phyloP scores from a whole-genome alignment of 371 early-diverging fungal genomes.

The Capniomyces stellatus region DNA sequence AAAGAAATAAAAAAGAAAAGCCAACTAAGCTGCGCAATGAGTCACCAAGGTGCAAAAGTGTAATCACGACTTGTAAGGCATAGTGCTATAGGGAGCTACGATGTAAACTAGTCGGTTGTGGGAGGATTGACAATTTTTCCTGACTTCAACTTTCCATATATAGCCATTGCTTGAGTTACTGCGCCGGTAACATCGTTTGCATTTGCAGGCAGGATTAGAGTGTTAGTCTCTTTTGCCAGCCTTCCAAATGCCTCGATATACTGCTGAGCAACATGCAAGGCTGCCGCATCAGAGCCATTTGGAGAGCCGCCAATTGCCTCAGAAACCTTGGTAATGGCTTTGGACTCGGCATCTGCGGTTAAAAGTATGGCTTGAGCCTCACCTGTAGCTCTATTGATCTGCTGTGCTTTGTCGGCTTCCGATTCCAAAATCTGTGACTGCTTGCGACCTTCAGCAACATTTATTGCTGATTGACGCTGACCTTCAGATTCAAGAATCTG shows the following conservation, averaged over 20 bases:
- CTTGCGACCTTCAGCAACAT: conserved; percentile 91
- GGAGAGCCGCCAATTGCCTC: conserved; percentile 42
- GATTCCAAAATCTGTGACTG: conserved; percentile 84
- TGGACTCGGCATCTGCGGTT: conserved; percentile 67
- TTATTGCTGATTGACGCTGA: conserved; percentile 84
- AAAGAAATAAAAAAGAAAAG: too few relatives aligned
- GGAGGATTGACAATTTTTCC: background rate
- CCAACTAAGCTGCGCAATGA: too few relatives aligned
- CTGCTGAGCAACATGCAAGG: conserved; percentile 89
- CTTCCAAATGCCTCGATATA: conserved; percentile 87
- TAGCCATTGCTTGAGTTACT: conserved; percentile 54
- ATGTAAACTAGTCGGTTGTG: too few relatives aligned
- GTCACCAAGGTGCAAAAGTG: too few relatives aligned
- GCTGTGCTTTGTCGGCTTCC: conserved; percentile 75
- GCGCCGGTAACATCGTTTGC: conserved; percentile 63
- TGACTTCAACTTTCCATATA: conserved; percentile 7
- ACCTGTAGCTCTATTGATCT: conserved; percentile 74
- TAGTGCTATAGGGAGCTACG: too few relatives aligned
- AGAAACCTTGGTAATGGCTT: conserved; percentile 62
- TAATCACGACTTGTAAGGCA: too few relatives aligned
- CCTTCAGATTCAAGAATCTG: conserved; percentile 93
- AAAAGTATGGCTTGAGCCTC: conserved; percentile 80
- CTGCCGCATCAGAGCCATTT: conserved; percentile 68
- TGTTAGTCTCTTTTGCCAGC: conserved; percentile 83
- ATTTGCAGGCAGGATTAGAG: conserved; percentile 78